These are phyloP conservation scores for Leccinum boreale DNA, from an alignment of 768 basidiomycete species.

Conservation along the genomic window DNA sequence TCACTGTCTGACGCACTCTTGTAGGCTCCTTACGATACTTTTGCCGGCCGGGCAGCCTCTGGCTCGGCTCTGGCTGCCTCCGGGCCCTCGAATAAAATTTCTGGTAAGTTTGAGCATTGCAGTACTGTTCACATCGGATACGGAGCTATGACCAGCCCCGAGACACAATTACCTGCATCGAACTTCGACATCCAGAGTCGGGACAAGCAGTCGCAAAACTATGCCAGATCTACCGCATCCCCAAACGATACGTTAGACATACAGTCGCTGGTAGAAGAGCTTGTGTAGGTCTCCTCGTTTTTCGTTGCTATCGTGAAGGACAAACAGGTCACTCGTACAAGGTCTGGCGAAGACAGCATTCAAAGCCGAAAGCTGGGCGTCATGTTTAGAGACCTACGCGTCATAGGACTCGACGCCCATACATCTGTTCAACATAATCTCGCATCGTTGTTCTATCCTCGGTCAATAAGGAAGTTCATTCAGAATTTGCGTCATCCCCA, in stretches of 20 bases:
- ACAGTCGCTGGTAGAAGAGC: constrained; percentile 13
- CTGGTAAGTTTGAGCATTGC: too few relatives aligned
- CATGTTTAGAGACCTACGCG: constrained; percentile 48
- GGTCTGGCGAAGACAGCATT: constrained; percentile 32
- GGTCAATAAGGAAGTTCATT: constrained; percentile 35
- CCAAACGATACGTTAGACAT: constrained; percentile 3
- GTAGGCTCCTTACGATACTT: too few relatives aligned
- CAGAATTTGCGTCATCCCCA: constrained; percentile 51
- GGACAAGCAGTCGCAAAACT: not conserved
- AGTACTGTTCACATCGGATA: too few relatives aligned
- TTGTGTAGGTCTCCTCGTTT: not conserved
- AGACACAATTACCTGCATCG: not conserved
- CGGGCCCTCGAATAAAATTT: too few relatives aligned
- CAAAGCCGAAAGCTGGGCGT: constrained; percentile 46
- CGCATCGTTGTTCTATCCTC: constrained; percentile 31
- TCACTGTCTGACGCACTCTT: too few relatives aligned
- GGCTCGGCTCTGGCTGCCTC: too few relatives aligned
- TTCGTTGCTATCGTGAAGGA: not conserved
- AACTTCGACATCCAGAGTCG: not conserved
- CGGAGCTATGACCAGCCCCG: not conserved
- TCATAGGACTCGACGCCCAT: constrained; percentile 45
- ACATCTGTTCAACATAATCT: constrained; percentile 48
- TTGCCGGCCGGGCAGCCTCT: too few relatives aligned
- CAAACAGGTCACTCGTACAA: constrained; percentile 8
- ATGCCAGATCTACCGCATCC: not conserved